Evolutionary conservation across 805 yeast species (phyloP), one percentile per base, ranked within the genome.

Genomic region (Hanseniaspora lachancei): DNA sequence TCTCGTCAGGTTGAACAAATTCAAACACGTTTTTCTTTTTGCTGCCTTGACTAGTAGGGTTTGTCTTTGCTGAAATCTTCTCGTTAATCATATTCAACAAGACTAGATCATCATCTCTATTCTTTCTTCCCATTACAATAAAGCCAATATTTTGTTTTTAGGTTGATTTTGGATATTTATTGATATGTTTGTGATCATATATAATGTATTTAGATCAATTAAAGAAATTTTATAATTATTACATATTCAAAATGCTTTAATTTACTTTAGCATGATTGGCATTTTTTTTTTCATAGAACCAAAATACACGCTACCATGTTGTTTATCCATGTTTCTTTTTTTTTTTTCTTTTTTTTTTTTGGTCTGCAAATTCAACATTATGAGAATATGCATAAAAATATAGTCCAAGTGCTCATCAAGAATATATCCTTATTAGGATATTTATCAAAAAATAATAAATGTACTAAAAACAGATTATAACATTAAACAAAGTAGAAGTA

Each of bases 111-210:
- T 64, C 65, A 48, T 67, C 69, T 57, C 66, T 66, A 54, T 67
- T 68, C 41, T 65, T 59, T 56, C 65, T 70, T 55, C 68, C 66
- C 57, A 71, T 24, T 4, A 6, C 6, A 4, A 4, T 4, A 24
- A 24, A 24, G 27, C n/a, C 34, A 35, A 13, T 49, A 44, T 36
- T 9, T 27, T 38, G 23, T 42, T 42, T 24, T 42, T 42, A n/a
- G 20, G 12, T 20, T 40, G 6, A 4, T 24, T 6, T 24, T 24
- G 27, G 27, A 24, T 24, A 3, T 24, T 24, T 24, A 24, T 6
- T n/a, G n/a, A n/a, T 24, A 24, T 24, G 27, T 24, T 3, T 3
- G 3, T 6, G 6, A 24, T 4, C 3, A 6, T 24, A 6, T 3
- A 24, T 4, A 24, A 24, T 24, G 3, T 6, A 24, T 4, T 24